phyloP scores from a whole-genome alignment of 441 rosid genomes.

The Pelargonium citronellum region DNA sequence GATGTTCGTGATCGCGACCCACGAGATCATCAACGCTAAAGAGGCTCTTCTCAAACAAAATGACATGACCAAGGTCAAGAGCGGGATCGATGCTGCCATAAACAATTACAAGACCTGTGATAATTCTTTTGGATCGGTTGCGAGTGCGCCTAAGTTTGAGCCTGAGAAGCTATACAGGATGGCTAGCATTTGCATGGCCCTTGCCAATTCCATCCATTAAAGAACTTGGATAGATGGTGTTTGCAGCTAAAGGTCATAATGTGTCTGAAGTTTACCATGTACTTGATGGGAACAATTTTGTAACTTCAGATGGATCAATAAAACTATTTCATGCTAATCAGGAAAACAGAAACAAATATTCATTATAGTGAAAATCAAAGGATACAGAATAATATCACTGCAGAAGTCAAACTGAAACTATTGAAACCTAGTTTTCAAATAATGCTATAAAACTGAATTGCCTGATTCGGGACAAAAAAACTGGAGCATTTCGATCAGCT shows the following conservation, averaged over 20 bases:
- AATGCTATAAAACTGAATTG: background rate
- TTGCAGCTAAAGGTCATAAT: too few relatives aligned
- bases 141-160: background rate
- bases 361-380: too few relatives aligned
- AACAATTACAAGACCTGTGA: background rate
- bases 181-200: background rate
- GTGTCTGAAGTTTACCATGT: too few relatives aligned
- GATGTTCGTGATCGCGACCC: background rate
- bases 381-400: too few relatives aligned
- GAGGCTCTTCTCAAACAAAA: background rate
- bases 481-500: background rate
- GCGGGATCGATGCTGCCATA: background rate
- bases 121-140: background rate
- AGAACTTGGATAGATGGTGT: too few relatives aligned
- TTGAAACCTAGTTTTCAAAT: background rate
- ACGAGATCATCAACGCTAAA: background rate
- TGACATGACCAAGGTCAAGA: background rate
- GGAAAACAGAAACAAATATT: too few relatives aligned
- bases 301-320: too few relatives aligned
- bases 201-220: background rate
- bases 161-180: background rate
- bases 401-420: too few relatives aligned
- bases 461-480: background rate
- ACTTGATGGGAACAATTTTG: too few relatives aligned
- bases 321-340: too few relatives aligned